Evolutionary conservation across 768 basidiomycete species (phyloP).

Genomic region (Boletus pseudo-olivaceus): DNA sequence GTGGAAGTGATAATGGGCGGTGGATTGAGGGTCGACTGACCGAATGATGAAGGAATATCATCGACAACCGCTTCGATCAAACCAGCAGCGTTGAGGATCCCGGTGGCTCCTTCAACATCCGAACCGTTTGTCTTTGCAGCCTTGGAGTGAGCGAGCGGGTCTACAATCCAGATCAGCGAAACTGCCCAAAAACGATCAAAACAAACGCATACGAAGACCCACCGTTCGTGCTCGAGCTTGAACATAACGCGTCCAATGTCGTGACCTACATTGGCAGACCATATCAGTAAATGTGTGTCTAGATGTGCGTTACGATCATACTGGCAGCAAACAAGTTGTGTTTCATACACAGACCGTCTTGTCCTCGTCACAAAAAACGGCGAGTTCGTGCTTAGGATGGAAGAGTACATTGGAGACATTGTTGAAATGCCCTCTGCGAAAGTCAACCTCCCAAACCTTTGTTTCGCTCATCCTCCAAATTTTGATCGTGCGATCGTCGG

Average conservation of each 20-base stretch:
- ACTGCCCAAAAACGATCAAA: background rate
- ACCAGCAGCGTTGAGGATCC: constrained; percentile 90
- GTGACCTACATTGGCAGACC: constrained; percentile 53
- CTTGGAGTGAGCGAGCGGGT: constrained; percentile 92
- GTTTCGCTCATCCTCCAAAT: constrained; percentile 99
- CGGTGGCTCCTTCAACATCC: constrained; percentile 80
- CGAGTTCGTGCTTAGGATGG: constrained; percentile 96
- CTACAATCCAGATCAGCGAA: constrained; percentile 38
- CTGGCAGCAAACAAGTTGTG: constrained; percentile 98
- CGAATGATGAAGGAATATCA: constrained; percentile 73
- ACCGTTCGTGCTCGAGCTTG: constrained; percentile 99
- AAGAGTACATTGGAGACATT: constrained; percentile 94
- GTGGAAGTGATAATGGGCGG: constrained; percentile 78
- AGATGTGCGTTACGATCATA: constrained; percentile 10
- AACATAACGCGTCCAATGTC: constrained; percentile 98
- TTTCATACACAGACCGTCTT: constrained; percentile 99
- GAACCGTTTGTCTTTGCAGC: constrained; percentile 96
- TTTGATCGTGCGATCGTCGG: constrained; percentile 96
- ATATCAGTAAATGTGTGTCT: background rate
- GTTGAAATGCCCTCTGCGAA: constrained; percentile 97
- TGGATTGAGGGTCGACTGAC: constrained; percentile 65
- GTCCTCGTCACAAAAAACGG: constrained; percentile 96
- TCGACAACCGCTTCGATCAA: constrained; percentile 85
- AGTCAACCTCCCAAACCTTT: constrained; percentile 99
- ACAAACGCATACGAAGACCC: constrained; percentile 70